phyloP scores from a whole-genome alignment of 192 early-diverging fungal species.

The Thoreauomyces humboldtii region DNA sequence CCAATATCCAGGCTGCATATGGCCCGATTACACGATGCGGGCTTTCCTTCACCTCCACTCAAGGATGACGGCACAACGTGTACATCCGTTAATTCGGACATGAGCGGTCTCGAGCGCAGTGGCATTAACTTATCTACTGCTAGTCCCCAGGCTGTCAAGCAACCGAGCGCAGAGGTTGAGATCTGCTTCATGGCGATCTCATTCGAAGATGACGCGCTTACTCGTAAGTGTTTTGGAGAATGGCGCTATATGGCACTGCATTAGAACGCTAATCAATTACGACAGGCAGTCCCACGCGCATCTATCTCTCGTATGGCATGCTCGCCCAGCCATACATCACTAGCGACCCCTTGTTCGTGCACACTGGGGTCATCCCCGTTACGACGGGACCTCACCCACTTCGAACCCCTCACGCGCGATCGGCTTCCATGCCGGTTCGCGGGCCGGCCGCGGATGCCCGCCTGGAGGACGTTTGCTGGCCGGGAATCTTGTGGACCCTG shows the following conservation, averaged over 20 bases:
- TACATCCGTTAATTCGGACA: background rate
- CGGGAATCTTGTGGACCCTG: constrained; percentile 35
- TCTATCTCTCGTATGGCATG: constrained; percentile 1
- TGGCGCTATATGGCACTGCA: too few species aligned
- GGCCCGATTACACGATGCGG: constrained; percentile 43
- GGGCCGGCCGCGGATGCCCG: background rate
- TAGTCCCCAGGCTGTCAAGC: too few species aligned
- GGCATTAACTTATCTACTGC: too few species aligned
- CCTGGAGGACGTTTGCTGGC: constrained; percentile 28
- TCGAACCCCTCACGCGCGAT: background rate
- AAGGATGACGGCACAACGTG: constrained; percentile 29
- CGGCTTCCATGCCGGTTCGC: background rate
- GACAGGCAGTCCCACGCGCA: background rate
- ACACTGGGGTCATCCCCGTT: background rate
- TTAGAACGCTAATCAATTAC: too few species aligned
- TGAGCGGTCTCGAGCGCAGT: too few species aligned
- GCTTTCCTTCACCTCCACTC: constrained; percentile 24
- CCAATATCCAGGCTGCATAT: constrained; percentile 3
- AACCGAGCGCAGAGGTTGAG: background rate
- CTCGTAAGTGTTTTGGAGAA: background rate
- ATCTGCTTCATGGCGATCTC: constrained; percentile 1
- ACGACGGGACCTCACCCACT: background rate
- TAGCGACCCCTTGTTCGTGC: background rate
- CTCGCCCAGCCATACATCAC: constrained; percentile 1
- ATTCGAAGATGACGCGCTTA: background rate